Evolutionary conservation across 179 eudicot genomes (phyloP).

Genomic region (Amaranthus tricolor): DNA sequence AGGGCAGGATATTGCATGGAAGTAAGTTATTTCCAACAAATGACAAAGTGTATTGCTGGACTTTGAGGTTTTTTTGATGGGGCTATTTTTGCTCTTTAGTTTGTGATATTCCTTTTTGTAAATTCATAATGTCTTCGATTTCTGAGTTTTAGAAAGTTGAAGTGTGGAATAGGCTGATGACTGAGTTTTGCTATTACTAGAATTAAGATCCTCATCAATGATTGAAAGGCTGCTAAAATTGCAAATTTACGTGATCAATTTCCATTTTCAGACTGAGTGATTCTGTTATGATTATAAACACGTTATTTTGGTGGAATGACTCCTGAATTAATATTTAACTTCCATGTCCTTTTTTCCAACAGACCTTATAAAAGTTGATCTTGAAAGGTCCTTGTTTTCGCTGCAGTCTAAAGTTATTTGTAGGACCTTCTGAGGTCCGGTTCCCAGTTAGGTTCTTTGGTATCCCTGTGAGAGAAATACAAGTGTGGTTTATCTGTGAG

Average conservation of each 20-base stretch:
- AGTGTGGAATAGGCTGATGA: not conserved
- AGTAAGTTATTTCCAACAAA: slow-evolving; percentile 29
- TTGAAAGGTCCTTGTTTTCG: no score
- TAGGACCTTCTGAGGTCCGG: not conserved
- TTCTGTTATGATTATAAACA: not conserved
- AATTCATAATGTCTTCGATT: not conserved
- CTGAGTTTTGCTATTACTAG: not conserved
- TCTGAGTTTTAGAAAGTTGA: not conserved
- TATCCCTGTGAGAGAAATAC: not conserved
- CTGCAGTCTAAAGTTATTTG: not conserved
- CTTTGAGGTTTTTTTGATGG: not conserved
- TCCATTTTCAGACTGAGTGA: not conserved
- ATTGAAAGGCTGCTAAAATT: not conserved
- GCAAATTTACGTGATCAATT: not conserved
- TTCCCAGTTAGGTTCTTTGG: not conserved
- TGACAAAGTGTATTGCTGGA: not conserved
- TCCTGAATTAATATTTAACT: no score
- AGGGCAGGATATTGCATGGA: slow-evolving; percentile 57
- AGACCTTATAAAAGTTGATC: no score
- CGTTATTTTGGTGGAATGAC: not conserved
- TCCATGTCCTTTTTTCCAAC: no score
- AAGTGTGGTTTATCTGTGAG: not conserved
- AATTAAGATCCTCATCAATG: not conserved
- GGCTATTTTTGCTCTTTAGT: not conserved
- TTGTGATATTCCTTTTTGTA: not conserved